A percentile compares a stretch with the other conserved stretches of the same genome.
Conservation (phyloP, 2,329 filamentous ascomycete genomes). For the Volutella citrinella region DNA sequence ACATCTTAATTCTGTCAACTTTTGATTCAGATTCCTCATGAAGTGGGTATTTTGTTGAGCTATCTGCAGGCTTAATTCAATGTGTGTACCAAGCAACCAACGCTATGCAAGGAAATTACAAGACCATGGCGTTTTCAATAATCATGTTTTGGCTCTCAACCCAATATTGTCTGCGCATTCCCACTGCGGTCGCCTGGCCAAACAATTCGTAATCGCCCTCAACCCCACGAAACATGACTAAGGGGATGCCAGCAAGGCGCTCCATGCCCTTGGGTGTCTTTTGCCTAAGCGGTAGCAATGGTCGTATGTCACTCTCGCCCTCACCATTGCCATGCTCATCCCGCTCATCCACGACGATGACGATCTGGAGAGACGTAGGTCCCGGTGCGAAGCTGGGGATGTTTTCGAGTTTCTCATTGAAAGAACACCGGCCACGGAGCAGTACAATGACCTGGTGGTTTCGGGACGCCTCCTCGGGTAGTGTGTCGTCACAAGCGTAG, state of each 20-base stretch:
- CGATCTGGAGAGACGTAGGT: constrained; percentile 66
- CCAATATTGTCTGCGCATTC: constrained; percentile 73
- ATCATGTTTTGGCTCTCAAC: constrained; percentile 77
- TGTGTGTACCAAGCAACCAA: too few relatives aligned
- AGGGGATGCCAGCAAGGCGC: constrained; percentile 69
- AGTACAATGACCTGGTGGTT: constrained; percentile 77
- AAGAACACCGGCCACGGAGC: constrained; percentile 78
- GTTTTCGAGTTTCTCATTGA: constrained; percentile 76
- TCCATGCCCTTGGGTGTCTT: constrained; percentile 65
- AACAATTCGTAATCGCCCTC: constrained; percentile 60
- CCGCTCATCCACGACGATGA: constrained; percentile 68
- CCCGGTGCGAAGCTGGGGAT: constrained; percentile 75
- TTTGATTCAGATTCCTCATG: too few relatives aligned
- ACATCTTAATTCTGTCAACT: constrained; percentile 3
- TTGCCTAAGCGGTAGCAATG: constrained; percentile 74
- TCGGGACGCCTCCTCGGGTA: constrained; percentile 49
- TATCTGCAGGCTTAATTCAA: too few relatives aligned
- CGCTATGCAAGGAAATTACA: too few relatives aligned
- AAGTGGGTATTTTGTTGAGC: too few relatives aligned
- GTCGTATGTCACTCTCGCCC: constrained; percentile 44
- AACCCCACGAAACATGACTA: constrained; percentile 79
- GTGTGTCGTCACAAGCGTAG: constrained; percentile 60
- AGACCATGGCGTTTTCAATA: constrained; percentile 75
- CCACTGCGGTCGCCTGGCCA: constrained; percentile 61
- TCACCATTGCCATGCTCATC: constrained; percentile 30